Conservation (phyloP, 805 yeast species). For the Saturnispora galanensis region DNA sequence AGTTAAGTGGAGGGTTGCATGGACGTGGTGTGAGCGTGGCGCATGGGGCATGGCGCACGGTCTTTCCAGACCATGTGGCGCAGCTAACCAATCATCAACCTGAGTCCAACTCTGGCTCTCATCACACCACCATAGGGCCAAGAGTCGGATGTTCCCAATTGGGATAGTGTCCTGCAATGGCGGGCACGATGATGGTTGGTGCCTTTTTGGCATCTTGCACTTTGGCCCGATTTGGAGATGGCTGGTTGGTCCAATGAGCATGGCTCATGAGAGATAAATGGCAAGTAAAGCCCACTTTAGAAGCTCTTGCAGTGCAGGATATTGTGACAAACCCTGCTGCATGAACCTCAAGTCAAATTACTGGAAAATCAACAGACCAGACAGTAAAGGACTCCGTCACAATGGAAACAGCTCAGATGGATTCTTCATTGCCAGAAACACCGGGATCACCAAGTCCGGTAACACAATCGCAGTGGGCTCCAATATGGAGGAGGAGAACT, state of each 20-base stretch:
- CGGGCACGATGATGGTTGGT: too few species aligned
- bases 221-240: slow-evolving; percentile 4
- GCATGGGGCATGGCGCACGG: too few species aligned
- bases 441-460: slow-evolving; percentile 31
- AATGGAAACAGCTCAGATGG: slow-evolving; percentile 3
- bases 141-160: too few species aligned
- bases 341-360: slow-evolving; percentile 18
- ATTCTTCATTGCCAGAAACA: slow-evolving; percentile 21
- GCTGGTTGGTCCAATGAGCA: background rate
- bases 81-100: too few species aligned
- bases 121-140: too few species aligned
- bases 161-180: too few species aligned
- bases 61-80: too few species aligned
- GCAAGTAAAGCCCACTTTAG: background rate
- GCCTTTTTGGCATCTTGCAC: too few species aligned
- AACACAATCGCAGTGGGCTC: slow-evolving; percentile 43
- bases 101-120: too few species aligned
- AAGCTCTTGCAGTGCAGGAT: background rate
- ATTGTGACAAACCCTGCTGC: too few species aligned
- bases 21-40: too few species aligned
- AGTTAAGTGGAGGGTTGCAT: too few species aligned
- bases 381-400: background rate
- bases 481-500: slow-evolving; percentile 35
- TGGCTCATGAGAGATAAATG: background rate
- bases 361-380: slow-evolving; percentile 21